phyloP scores from a whole-genome alignment of 129 eudicot genomes.

The Lactuca saligna region DNA sequence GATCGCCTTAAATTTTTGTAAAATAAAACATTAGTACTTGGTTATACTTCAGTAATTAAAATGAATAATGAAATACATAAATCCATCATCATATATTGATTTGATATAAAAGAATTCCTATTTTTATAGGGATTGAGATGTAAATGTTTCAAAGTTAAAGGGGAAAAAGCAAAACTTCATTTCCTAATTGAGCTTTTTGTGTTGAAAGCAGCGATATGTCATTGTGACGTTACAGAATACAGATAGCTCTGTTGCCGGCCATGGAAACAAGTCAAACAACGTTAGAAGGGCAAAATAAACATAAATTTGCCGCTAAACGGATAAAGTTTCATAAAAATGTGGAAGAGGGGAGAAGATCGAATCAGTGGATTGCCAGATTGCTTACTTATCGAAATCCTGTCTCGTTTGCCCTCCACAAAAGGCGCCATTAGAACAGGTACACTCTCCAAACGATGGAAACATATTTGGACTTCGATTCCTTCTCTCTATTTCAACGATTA shows the following conservation, averaged over 20 bases:
- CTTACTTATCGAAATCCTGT: slow-evolving; percentile 20
- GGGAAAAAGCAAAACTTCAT: no score
- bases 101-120: no score
- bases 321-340: slow-evolving; percentile 2
- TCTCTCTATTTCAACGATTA: neutral
- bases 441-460: slow-evolving; percentile 28
- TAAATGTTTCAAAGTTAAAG: no score
- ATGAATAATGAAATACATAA: no score
- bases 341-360: slow-evolving; percentile 13
- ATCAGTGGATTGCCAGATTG: slow-evolving; percentile 22
- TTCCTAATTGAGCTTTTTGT: no score
- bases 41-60: no score
- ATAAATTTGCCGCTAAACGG: slow-evolving; percentile 15
- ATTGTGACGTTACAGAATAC: neutral
- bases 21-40: no score
- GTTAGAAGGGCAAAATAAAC: slow-evolving; percentile 13
- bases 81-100: no score
- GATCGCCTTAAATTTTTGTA: no score
- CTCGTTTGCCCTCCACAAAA: slow-evolving; percentile 27
- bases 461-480: slow-evolving; percentile 8
- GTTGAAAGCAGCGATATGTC: slow-evolving; percentile 1
- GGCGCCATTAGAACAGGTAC: slow-evolving; percentile 20
- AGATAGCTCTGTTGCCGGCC: neutral
- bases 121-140: no score
- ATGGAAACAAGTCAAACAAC: slow-evolving; percentile 1